phyloP scores from a whole-genome alignment of 768 basidiomycete species.

The Termitomyces sp. region DNA sequence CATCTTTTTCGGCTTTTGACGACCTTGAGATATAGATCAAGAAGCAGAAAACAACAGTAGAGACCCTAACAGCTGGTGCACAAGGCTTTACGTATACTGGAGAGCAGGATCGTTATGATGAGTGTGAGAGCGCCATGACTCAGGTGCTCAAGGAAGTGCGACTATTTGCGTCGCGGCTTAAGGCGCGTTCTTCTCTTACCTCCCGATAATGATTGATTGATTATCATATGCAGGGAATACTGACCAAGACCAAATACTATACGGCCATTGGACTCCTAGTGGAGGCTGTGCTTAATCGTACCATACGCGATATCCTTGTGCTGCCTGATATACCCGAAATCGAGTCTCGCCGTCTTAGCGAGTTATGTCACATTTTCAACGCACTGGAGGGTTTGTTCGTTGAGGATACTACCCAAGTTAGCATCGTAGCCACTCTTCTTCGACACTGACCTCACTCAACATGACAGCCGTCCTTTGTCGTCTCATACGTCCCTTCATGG shows the following conservation, averaged over 20 bases:
- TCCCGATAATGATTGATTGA: neutral
- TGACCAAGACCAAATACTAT: constrained; percentile 71
- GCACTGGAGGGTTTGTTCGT: constrained; percentile 79
- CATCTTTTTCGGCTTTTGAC: neutral
- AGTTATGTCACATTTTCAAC: constrained; percentile 74
- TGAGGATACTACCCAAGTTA: constrained; percentile 55
- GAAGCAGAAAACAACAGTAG: constrained; percentile 38
- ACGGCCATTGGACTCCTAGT: constrained; percentile 64
- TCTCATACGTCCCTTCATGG: constrained; percentile 88
- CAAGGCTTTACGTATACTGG: constrained; percentile 65
- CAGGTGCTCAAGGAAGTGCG: constrained; percentile 60
- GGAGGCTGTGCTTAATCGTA: constrained; percentile 58
- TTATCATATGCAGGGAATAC: constrained; percentile 40
- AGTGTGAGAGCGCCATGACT: constrained; percentile 66
- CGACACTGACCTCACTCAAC: neutral
- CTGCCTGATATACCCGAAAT: constrained; percentile 83
- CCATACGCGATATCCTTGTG: constrained; percentile 68
- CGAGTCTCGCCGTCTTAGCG: constrained; percentile 79
- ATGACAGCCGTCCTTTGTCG: constrained; percentile 63
- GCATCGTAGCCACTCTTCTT: constrained; percentile 6
- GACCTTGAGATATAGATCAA: constrained; percentile 31
- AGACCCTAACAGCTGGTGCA: constrained; percentile 44
- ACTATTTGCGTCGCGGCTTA: constrained; percentile 57
- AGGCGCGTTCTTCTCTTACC: constrained; percentile 41
- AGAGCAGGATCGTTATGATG: constrained; percentile 70